Evolutionary conservation across 257 asterid species (phyloP), one percentile per base, ranked within the genome.

Genomic region (Anisodus tanguticus): DNA sequence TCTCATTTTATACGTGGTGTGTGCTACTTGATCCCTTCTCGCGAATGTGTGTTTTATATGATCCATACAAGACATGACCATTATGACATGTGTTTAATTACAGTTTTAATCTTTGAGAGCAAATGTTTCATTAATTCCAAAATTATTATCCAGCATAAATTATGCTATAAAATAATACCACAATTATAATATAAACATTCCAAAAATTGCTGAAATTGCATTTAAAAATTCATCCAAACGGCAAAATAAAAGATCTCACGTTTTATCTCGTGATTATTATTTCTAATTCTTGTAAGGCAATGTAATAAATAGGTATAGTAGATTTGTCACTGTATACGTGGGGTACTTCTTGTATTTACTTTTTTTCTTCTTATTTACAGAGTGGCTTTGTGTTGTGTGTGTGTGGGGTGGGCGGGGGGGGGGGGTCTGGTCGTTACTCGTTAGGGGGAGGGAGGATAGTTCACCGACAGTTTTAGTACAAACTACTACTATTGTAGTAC

Each of bases 381-480:
- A 43, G 62, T 74, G 70, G 39, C 19, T 49, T 31, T 31, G 35
- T 31, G 2, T 31, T 31, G 35, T 49, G 4, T 45, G 57, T 57
- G 62, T 5, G 59, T 66, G 51, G 5, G 64, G 79, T 60, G 58
- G 72, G 60, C 59, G 54, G 26, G 37, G 22, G 85, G 79, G 64
- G 0, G 35, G 13, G 16, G 15, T 47, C 35, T 31, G 35, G 35
- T 2, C 71, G 22, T 62, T 16, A 19, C 69, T 22, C 71, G 63
- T 58, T 16, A 16, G 63, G 63, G 5, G 22, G 2, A 68, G 41
- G 41, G 49, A 79, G 41, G 62, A 35, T 8, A 7, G 67, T 45
- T 59, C 55, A 80, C 68, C 83, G 83, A 80, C 83, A 80, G 83
- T 58, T 37, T 39, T 37, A 19, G 31, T 58, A 9, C 58, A 51